Base-by-base conservation (phyloP, 345 rosid genomes). In the Populus ilicifolia region DNA sequence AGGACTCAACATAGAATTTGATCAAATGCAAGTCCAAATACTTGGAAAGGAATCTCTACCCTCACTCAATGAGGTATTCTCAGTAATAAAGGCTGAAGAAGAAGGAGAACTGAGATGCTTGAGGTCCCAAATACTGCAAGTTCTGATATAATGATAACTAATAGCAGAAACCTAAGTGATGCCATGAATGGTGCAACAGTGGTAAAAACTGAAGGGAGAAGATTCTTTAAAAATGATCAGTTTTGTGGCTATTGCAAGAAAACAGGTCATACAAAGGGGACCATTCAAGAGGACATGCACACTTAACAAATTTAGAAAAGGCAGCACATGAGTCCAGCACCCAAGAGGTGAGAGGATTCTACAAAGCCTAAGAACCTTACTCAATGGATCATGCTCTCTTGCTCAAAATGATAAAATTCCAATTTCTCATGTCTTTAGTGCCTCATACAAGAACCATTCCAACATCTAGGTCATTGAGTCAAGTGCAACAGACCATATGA, bases 271-370 rank as follows among this genome's bases (percentile, higher is more conserved):
- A 21, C 11, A 54, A 54, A 54, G 1, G 0, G 21, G 61, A 21
- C 4, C 1, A 20, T 0, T 20, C 11, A 54, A 20, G 25, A 20
- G 25, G 4, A 20, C 11, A 54, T 20, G 25, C 5, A 8, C 12
- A 54, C 25, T 54, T 20, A 7, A 2, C 25, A 20, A 20, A 54
- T 54, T 0, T 0, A 20, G 3, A 54, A 20, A 11, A 21, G 3
- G 0, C 0, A 54, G 3, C 23, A 0, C 1, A 2, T 20, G 0
- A 21, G 1, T 20, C 61, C 0, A 54, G 0, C 25, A 21, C 11
- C 4, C 1, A 2, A 20, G 1, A 20, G 4, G 23, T 54, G 9
- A 21, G 61, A 21, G 61, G 61, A 8, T 20, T 54, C 25, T 7
- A 21, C 25, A 54, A 54, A 7, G 56, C n/a, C 1, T 54, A 18